phyloP scores from a whole-genome alignment of 352 stramenopile genomes.

The Plasmopara viticola region DNA sequence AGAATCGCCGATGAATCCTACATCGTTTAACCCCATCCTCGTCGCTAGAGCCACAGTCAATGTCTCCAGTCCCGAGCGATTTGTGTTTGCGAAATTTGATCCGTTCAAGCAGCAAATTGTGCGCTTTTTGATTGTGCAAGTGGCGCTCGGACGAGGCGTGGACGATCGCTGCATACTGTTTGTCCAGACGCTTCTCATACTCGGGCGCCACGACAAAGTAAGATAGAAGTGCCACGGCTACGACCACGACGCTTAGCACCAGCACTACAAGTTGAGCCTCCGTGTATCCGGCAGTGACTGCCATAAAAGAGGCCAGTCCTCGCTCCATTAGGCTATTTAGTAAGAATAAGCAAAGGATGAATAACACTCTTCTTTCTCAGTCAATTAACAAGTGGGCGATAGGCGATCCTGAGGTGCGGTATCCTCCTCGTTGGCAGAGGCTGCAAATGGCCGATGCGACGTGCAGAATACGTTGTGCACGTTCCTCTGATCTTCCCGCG shows the following conservation, averaged over 20 bases:
- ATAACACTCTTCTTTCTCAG: not conserved
- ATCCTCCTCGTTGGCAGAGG: slow-evolving; percentile 11
- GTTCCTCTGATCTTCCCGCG: slow-evolving; percentile 16
- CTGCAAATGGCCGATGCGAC: slow-evolving; percentile 1
- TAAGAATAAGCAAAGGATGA: not conserved
- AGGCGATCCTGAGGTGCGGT: not conserved
- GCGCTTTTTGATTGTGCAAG: slow-evolving; percentile 18
- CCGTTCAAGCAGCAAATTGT: slow-evolving; percentile 14
- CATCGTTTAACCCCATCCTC: slow-evolving; percentile 23
- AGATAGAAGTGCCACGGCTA: slow-evolving; percentile 57
- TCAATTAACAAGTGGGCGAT: slow-evolving; percentile 20
- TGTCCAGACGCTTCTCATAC: slow-evolving; percentile 64
- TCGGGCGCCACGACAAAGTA: slow-evolving; percentile 77
- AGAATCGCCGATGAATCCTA: slow-evolving; percentile 14
- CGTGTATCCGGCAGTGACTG: slow-evolving; percentile 20
- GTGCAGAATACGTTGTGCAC: slow-evolving; percentile 5
- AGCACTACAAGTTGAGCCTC: slow-evolving; percentile 53
- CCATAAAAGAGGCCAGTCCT: slow-evolving; percentile 16
- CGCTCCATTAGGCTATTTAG: slow-evolving; percentile 12
- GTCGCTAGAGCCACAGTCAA: slow-evolving; percentile 43
- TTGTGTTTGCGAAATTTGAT: slow-evolving; percentile 34
- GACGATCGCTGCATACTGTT: slow-evolving; percentile 41
- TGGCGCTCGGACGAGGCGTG: slow-evolving; percentile 26
- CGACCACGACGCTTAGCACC: slow-evolving; percentile 43
- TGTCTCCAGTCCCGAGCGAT: slow-evolving; percentile 36